Evolutionary conservation across 257 asterid genomes (phyloP), one percentile per base, ranked within the genome.

Genomic region (Salvia rosmarinus): DNA sequence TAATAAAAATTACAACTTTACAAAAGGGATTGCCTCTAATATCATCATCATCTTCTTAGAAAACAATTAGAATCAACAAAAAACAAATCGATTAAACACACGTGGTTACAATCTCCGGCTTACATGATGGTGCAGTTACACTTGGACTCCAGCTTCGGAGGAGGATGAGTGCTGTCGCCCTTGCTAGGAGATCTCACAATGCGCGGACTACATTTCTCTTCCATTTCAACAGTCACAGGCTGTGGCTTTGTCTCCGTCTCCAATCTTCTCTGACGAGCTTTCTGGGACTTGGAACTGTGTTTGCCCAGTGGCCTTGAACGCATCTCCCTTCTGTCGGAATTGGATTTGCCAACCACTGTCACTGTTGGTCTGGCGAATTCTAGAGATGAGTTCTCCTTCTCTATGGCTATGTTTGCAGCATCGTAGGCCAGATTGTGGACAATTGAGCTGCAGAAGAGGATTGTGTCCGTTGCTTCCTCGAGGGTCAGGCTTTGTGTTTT

Each of bases 391-490:
- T 59, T 72, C 68, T 88, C 98, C 77, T 87, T 89, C 58, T 82
- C 88, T 16, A 87, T 84, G 17, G 95, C 96, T 43, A 85, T 81
- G 75, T 87, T 86, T 55, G 95, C 99, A 64, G 99, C 98, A 68
- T 86, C 84, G 34, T 85, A 88, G 51, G 90, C 98, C 35, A 95
- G 79, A 56, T 84, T 87, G 84, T 95, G 97, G 82, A 89, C 94
- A 32, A 91, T 89, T 55, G 99, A 95, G 77, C 97, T 88, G 85
- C 98, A 91, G 86, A 91, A 89, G 82, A 95, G 97, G 76, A 90
- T 91, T 6, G 96, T 79, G 47, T 95, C 96, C 1, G 99, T 91
- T 76, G 97, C 99, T 85, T 95, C 99, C 78, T 95, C 99, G 2
- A 89, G 83, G 35, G 96, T 91, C 68, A 85, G 80, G 91, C 92